phyloP scores from a whole-genome alignment of 441 rosid species.

The Breynia disticha region DNA sequence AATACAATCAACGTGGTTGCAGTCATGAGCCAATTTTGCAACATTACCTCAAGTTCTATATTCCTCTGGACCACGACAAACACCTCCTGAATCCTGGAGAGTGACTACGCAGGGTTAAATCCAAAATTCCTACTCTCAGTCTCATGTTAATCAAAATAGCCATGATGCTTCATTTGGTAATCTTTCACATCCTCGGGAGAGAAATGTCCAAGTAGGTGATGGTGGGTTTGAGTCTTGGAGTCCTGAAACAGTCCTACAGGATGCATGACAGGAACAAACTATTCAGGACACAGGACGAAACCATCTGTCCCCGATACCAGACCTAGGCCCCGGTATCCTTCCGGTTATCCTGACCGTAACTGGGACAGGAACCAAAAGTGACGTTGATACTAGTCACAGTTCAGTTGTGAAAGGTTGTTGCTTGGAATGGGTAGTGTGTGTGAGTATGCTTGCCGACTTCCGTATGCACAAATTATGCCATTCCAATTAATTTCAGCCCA shows the following conservation, averaged over 20 bases:
- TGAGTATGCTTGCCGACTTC: too few relatives aligned
- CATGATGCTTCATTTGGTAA: slow-evolving; percentile 21
- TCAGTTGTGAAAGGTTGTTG: too few relatives aligned
- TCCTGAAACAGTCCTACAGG: slow-evolving; percentile 70
- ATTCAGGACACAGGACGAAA: slow-evolving; percentile 22
- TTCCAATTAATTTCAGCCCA: too few relatives aligned
- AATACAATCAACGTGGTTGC: slow-evolving; percentile 12
- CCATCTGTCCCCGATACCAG: slow-evolving; percentile 25
- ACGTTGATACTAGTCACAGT: slow-evolving; percentile 41
- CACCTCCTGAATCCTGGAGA: slow-evolving; percentile 45
- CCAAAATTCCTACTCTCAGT: slow-evolving; percentile 28
- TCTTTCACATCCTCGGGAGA: slow-evolving; percentile 28
- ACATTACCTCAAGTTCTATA: slow-evolving; percentile 20
- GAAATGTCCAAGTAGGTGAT: slow-evolving; percentile 26
- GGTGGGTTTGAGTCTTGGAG: slow-evolving; percentile 84
- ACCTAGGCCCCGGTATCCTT: slow-evolving; percentile 38
- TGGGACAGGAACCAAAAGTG: slow-evolving; percentile 41
- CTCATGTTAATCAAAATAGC: slow-evolving; percentile 32
- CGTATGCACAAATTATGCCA: too few relatives aligned
- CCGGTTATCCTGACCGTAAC: slow-evolving; percentile 32
- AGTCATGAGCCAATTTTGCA: slow-evolving; percentile 21
- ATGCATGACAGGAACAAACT: slow-evolving; percentile 28
- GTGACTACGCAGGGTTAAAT: slow-evolving; percentile 26
- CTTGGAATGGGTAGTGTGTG: too few relatives aligned
- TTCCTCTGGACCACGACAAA: slow-evolving; percentile 22